Conservation (phyloP, 1,139 yeast species). For the Candida buenavistaensis region DNA sequence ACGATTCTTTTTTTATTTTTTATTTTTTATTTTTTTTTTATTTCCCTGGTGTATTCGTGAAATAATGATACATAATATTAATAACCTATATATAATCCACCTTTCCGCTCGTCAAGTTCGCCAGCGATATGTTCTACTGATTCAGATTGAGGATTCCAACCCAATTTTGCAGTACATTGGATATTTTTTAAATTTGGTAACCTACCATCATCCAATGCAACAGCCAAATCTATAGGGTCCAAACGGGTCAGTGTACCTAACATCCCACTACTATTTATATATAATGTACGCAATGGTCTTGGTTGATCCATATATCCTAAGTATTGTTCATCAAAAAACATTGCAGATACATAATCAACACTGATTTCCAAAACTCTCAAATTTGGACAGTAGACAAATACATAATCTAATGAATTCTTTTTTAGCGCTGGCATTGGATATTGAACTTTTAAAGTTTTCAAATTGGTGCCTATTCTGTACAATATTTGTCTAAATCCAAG, state of each 20-base stretch:
- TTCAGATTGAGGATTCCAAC: conserved; percentile 82
- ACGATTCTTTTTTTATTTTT: neutral
- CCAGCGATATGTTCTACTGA: conserved; percentile 51
- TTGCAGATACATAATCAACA: conserved; percentile 78
- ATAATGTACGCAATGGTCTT: conserved; percentile 65
- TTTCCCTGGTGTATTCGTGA: too few species aligned
- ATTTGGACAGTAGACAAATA: conserved; percentile 76
- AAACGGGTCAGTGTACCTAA: conserved; percentile 81
- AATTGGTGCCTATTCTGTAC: conserved; percentile 61
- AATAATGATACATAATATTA: conserved; percentile 14
- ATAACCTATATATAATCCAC: conserved; percentile 48
- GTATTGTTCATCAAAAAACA: conserved; percentile 60
- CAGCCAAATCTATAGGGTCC: conserved; percentile 84
- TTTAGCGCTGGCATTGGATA: conserved; percentile 88
- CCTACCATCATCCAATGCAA: conserved; percentile 78
- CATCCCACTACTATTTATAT: conserved; percentile 84
- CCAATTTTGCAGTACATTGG: conserved; percentile 71
- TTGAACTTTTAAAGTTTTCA: conserved; percentile 63
- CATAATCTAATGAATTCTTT: conserved; percentile 68
- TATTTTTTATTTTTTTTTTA: neutral
- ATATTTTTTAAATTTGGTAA: conserved; percentile 66
- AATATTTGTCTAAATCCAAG: conserved; percentile 62
- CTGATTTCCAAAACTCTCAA: conserved; percentile 62
- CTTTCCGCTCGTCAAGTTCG: conserved; percentile 40
- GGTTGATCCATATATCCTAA: conserved; percentile 37